A percentile compares a stretch with the other conserved stretches of the same genome.
These are phyloP conservation scores for Evansstolkia leycettana DNA, from an alignment of 495 filamentous ascomycete species.

Conservation along the genomic window DNA sequence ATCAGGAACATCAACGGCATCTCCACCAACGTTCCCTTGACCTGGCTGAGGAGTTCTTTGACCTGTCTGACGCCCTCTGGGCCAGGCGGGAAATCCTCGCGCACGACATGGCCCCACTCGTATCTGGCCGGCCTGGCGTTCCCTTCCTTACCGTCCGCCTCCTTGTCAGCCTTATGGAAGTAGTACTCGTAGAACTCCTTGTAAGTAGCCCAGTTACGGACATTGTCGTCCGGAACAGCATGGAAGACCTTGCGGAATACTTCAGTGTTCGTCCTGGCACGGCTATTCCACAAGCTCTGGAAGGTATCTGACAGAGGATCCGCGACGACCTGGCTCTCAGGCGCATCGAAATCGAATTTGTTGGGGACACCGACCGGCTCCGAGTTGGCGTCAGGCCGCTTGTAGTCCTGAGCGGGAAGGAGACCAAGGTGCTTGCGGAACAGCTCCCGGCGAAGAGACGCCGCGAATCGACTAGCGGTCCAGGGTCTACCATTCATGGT, in stretches of 20 bases:
- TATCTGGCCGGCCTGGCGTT: conserved; percentile 34
- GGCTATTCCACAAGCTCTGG: conserved; percentile 56
- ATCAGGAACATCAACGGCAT: conserved; percentile 88
- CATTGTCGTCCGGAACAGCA: conserved; percentile 67
- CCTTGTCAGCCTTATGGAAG: conserved; percentile 42
- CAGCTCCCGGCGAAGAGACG: conserved; percentile 70
- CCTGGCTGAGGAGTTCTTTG: conserved; percentile 64
- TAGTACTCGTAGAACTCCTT: conserved; percentile 72
- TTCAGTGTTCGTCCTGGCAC: conserved; percentile 70
- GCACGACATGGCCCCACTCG: conserved; percentile 78
- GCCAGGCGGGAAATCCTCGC: conserved; percentile 58
- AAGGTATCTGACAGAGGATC: conserved; percentile 64
- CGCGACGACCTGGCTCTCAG: conserved; percentile 58
- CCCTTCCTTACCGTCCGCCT: conserved; percentile 24
- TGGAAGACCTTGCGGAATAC: conserved; percentile 82
- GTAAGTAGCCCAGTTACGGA: conserved; percentile 77
- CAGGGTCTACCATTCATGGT: conserved; percentile 60
- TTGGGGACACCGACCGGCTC: conserved; percentile 64
- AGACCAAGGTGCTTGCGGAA: conserved; percentile 89
- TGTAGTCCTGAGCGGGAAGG: conserved; percentile 56
- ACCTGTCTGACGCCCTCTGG: conserved; percentile 53
- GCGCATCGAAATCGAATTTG: conserved; percentile 68
- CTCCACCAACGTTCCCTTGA: conserved; percentile 76
- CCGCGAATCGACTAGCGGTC: conserved; percentile 67
- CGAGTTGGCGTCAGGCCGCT: conserved; percentile 56